Evolutionary conservation across 768 basidiomycete species (phyloP).

Genomic region (Trametes gibbosa): DNA sequence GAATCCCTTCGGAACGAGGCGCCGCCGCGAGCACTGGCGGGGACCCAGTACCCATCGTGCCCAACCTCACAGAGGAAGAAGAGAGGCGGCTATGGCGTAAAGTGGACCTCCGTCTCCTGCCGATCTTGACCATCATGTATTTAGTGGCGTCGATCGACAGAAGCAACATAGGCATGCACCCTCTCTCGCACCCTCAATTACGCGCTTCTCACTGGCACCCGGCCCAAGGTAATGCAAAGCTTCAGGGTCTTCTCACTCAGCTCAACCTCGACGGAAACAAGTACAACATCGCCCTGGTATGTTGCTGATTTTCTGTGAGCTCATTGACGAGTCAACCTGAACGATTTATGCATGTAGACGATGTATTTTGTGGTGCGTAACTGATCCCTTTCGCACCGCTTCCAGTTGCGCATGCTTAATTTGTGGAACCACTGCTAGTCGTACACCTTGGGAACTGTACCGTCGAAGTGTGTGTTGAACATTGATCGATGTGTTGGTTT

Average conservation of each 20-base stretch:
- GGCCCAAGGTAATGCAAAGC: slow-evolving; percentile 26
- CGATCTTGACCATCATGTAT: slow-evolving; percentile 32
- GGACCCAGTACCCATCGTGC: slow-evolving; percentile 21
- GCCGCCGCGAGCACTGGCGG: slow-evolving; percentile 38
- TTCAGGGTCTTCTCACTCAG: slow-evolving; percentile 50
- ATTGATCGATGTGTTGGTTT: background rate
- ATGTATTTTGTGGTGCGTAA: slow-evolving; percentile 66
- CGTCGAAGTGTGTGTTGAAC: slow-evolving; percentile 53
- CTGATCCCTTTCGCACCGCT: no score
- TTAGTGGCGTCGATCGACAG: slow-evolving; percentile 31
- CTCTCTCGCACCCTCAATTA: background rate
- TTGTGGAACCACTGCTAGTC: slow-evolving; percentile 19
- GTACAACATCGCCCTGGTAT: slow-evolving; percentile 66
- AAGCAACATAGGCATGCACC: slow-evolving; percentile 20
- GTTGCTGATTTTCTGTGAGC: slow-evolving; percentile 7
- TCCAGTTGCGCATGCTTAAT: slow-evolving; percentile 14
- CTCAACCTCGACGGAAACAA: slow-evolving; percentile 54
- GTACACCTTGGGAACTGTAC: slow-evolving; percentile 65
- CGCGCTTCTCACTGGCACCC: background rate
- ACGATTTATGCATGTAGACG: slow-evolving; percentile 39
- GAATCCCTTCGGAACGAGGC: background rate
- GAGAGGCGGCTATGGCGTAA: slow-evolving; percentile 39
- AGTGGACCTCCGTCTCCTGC: slow-evolving; percentile 31
- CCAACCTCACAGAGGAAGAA: slow-evolving; percentile 47
- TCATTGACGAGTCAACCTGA: background rate